These are phyloP conservation scores for Paecilomyces formosus DNA, from an alignment of 2,329 filamentous ascomycete species.

Conservation along the genomic window DNA sequence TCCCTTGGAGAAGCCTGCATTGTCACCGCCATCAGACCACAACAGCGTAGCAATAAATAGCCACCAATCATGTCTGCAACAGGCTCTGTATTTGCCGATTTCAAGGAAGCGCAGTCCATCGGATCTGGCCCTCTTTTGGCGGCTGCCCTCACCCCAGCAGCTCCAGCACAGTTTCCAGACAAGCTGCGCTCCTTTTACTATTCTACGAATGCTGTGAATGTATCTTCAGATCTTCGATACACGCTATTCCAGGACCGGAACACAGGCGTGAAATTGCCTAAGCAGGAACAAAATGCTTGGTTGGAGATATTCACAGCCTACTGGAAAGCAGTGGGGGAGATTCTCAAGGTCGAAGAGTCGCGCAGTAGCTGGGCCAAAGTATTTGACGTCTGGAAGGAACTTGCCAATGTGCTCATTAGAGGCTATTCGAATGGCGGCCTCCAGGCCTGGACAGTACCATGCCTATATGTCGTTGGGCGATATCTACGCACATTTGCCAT, in stretches of 20 bases:
- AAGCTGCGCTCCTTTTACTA: constrained; percentile 64
- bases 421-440: constrained; percentile 72
- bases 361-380: constrained; percentile 68
- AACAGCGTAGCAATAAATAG: constrained; percentile 3
- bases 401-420: constrained; percentile 68
- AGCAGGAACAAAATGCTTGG: constrained; percentile 72
- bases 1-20: neutral
- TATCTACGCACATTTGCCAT: constrained; percentile 84
- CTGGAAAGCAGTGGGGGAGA: constrained; percentile 72
- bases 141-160: constrained; percentile 63
- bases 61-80: neutral
- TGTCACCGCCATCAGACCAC: neutral
- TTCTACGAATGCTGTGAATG: constrained; percentile 59
- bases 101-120: constrained; percentile 58
- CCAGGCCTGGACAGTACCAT: constrained; percentile 86
- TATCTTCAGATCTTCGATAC: constrained; percentile 64
- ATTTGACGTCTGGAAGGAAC: constrained; percentile 82
- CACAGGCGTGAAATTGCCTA: constrained; percentile 48
- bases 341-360: constrained; percentile 59
- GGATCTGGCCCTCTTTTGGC: constrained; percentile 68
- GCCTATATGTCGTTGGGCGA: constrained; percentile 79
- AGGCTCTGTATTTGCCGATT: constrained; percentile 59
- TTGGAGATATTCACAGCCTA: constrained; percentile 74
- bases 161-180: constrained; percentile 54
- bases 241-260: constrained; percentile 57